Base-by-base conservation (phyloP, 139 green algal species). In the Pycnococcus provasolii region DNA sequence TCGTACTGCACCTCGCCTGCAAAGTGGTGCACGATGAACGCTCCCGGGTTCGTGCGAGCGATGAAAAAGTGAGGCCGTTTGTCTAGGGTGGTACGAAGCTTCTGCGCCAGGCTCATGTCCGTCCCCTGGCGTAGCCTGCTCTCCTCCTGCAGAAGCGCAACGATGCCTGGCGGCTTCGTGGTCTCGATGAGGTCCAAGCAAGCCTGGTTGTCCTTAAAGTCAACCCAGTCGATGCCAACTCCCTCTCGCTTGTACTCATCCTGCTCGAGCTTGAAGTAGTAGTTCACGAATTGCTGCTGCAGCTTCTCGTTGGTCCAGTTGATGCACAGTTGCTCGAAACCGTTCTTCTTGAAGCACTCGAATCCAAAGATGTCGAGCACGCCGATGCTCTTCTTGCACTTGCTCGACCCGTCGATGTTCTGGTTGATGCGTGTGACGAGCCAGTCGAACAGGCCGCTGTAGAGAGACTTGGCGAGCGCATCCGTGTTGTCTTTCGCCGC, bases 271-370 rank as follows among this genome's bases (percentile, higher is more conserved):
- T 44, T 70, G 63, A 70, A 70, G 48, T 70, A 48, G 7, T 70
- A 45, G 46, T 70, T 45, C 11, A 70, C 46, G 63, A 70, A 70
- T n/a, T 65, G 42, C n/a, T 70, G 63, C 63, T 70, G 63, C 11
- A 70, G 63, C 39, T 67, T 8, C 45, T 70, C 63, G 51, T 70
- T 70, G 8, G 63, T 47, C n/a, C 48, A 58, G 15, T 81, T 81
- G 74, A 81, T 81, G 46, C 75, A 81, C 6, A 81, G 75, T 60
- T 81, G 75, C 63, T 81, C 67, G 26, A 46, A 69, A 66, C 71
- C 75, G 66, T 79, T 79, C 15, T 40, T 52, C 59, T 79, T 4
- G 42, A 80, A 80, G 50, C 63, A 71, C 52, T 80, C 73, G 71
- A 80, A 80, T 2, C 73, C 73, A 45, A 72, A 80, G 71, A 80